Evolutionary conservation across 2,329 filamentous ascomycete genomes (phyloP).

Genomic region (Ciborinia camelliae): DNA sequence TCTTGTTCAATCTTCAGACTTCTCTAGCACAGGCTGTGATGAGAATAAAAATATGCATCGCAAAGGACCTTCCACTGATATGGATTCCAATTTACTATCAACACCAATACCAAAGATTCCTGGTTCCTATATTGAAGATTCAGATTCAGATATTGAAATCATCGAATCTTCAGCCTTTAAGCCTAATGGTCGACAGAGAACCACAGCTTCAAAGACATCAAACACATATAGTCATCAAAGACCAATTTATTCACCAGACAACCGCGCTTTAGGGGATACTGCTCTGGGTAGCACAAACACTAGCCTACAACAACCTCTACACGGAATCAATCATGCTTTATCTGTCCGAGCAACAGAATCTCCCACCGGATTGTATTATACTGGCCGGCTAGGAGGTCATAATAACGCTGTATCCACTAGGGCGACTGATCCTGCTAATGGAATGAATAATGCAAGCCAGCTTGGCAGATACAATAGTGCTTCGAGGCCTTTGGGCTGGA

Average conservation of each 20-base stretch:
- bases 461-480: background rate
- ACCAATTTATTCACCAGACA: constrained; percentile 21
- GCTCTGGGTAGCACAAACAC: constrained; percentile 8
- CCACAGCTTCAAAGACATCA: background rate
- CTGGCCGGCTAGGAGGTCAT: too few relatives aligned
- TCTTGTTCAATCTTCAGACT: background rate
- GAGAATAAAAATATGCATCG: background rate
- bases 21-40: background rate
- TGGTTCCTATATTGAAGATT: constrained; percentile 29
- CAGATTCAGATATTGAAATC: constrained; percentile 36
- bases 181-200: constrained; percentile 29
- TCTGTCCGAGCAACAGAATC: constrained; percentile 23
- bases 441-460: background rate
- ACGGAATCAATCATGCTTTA: constrained; percentile 32
- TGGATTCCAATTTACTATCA: constrained; percentile 15
- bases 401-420: constrained; percentile 30
- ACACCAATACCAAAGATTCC: constrained; percentile 18
- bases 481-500: background rate
- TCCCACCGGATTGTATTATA: background rate
- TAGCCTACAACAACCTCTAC: constrained; percentile 23
- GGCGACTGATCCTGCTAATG: constrained; percentile 21
- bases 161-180: constrained; percentile 33
- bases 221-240: background rate
- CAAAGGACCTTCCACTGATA: background rate
- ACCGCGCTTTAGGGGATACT: constrained; percentile 22